Percentiles rank a stretch among this genome's conserved stretches.
Conservation (phyloP, 495 filamentous ascomycete species). For the Neurospora sp. region DNA sequence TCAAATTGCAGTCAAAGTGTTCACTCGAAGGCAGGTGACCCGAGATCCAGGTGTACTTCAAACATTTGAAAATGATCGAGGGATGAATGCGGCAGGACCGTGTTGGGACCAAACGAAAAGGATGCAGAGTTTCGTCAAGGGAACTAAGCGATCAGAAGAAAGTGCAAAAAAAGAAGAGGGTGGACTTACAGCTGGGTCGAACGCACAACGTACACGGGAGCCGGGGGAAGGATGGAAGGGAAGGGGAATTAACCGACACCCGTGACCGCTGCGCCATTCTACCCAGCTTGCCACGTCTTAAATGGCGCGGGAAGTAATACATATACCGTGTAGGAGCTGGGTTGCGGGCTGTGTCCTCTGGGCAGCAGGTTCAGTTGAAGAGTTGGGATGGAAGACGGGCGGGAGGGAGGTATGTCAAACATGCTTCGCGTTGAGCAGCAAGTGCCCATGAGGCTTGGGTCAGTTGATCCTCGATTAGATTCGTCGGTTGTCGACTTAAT, state of each 20-base stretch:
- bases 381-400: background rate
- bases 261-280: background rate
- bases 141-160: background rate
- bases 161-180: background rate
- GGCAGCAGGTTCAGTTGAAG: background rate
- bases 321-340: background rate
- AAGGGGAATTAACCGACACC: background rate
- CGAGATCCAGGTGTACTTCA: background rate
- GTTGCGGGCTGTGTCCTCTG: background rate
- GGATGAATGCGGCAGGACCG: background rate
- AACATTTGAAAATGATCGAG: background rate
- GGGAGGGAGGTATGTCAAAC: background rate
- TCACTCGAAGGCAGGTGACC: background rate
- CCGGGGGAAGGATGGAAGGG: background rate
- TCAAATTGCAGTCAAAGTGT: background rate
- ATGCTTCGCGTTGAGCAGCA: background rate
- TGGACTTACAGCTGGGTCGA: background rate
- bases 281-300: background rate
- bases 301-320: background rate
- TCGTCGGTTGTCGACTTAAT: background rate
- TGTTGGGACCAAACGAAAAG: background rate
- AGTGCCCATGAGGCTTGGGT: background rate
- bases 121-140: background rate
- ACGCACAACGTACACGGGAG: background rate
- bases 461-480: background rate